Percentiles rank a stretch among this genome's conserved stretches.
Evolutionary conservation across 2,329 filamentous ascomycete species (phyloP).

Genomic region (Calcarisporium arbuscula): DNA sequence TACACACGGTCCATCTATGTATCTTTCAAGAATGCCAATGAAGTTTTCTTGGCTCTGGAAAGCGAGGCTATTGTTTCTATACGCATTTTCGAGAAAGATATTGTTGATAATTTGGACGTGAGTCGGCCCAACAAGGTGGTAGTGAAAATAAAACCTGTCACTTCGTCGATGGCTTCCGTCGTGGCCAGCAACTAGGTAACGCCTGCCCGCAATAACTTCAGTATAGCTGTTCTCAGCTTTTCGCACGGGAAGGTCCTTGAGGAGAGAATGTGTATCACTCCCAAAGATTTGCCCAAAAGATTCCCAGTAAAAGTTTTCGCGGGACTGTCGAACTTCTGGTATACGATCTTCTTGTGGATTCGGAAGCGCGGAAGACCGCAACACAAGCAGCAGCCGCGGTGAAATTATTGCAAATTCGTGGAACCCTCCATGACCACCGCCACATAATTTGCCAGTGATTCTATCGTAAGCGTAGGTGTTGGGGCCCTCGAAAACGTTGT

Average conservation of each 20-base stretch:
- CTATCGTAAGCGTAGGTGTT: conserved; percentile 10
- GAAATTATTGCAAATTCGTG: conserved; percentile 24
- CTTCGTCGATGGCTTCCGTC: background rate
- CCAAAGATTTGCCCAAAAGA: background rate
- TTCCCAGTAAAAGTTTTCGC: background rate
- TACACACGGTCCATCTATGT: background rate
- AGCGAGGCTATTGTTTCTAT: background rate
- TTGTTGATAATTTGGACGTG: background rate
- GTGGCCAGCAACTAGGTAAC: background rate
- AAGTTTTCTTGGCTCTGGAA: background rate
- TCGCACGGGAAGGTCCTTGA: background rate
- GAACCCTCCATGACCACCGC: conserved; percentile 8
- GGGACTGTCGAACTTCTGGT: conserved; percentile 2
- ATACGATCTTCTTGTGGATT: conserved; percentile 15
- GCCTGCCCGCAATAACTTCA: background rate
- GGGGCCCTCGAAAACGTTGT: conserved; percentile 21
- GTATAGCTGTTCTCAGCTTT: background rate
- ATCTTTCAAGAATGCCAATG: background rate
- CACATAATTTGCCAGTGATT: conserved; percentile 9
- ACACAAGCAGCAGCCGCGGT: conserved; percentile 20
- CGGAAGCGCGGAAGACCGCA: conserved; percentile 15
- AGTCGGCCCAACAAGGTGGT: background rate
- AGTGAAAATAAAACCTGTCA: background rate
- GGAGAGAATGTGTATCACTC: background rate
- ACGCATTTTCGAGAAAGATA: background rate